phyloP scores from a whole-genome alignment of 2,329 filamentous ascomycete species.

The Aureobasidium leucospermi region DNA sequence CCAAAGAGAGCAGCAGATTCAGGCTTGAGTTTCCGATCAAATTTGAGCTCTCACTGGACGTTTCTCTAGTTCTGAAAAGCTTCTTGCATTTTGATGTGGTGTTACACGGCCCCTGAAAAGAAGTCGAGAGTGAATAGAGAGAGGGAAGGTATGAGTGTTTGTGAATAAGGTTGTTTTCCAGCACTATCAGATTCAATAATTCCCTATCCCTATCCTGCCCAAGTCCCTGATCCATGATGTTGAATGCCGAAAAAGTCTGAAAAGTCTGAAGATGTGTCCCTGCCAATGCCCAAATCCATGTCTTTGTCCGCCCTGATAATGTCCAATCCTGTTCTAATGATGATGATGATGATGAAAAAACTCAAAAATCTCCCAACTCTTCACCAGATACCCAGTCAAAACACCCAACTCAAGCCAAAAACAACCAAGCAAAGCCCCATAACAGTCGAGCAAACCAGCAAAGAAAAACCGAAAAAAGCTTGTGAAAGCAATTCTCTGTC shows the following conservation, averaged over 20 bases:
- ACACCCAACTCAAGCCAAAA: not conserved
- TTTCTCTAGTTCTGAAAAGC: too few relatives aligned
- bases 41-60: too few relatives aligned
- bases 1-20: too few relatives aligned
- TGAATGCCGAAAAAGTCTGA: not conserved
- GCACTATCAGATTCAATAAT: conserved; percentile 1
- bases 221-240: not conserved
- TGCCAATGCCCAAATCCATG: not conserved
- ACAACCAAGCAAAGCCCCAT: not conserved
- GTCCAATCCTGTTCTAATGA: not conserved
- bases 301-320: not conserved
- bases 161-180: conserved; percentile 1
- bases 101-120: too few relatives aligned
- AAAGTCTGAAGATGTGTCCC: not conserved
- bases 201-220: not conserved
- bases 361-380: not conserved
- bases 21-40: too few relatives aligned
- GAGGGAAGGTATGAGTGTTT: too few relatives aligned
- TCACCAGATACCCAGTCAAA: not conserved
- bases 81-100: too few relatives aligned
- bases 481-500: not conserved
- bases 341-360: not conserved
- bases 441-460: not conserved
- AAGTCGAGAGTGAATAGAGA: too few relatives aligned
- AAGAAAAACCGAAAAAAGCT: not conserved